phyloP scores from a whole-genome alignment of 495 filamentous ascomycete genomes.

The Thermothielavioides terrestris region DNA sequence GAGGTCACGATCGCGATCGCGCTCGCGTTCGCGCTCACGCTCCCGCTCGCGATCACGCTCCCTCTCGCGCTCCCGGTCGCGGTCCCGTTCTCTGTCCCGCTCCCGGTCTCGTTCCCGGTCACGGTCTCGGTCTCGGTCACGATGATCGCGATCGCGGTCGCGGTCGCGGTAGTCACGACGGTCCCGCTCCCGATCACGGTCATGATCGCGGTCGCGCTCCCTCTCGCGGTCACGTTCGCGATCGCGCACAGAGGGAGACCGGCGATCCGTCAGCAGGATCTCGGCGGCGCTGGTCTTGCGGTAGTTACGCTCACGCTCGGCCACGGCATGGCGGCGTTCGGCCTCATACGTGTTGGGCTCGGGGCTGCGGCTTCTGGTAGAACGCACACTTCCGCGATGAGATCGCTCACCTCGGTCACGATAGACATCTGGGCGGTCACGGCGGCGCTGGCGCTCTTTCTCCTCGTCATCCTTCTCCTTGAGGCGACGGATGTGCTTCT shows the following conservation, averaged over 20 bases:
- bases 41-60: conserved; percentile 31
- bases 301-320: conserved; percentile 79
- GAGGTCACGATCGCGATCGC: conserved; percentile 32
- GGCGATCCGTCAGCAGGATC: conserved; percentile 46
- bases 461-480: conserved; percentile 91
- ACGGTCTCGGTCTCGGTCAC: conserved; percentile 31
- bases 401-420: conserved; percentile 52
- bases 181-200: conserved; percentile 39
- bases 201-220: conserved; percentile 37
- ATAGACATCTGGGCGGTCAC: conserved; percentile 49
- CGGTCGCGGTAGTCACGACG: conserved; percentile 26
- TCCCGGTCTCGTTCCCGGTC: conserved; percentile 31
- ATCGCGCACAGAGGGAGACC: conserved; percentile 39
- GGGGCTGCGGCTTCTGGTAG: conserved; percentile 50
- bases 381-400: conserved; percentile 48
- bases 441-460: conserved; percentile 57
- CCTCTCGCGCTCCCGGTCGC: conserved; percentile 33
- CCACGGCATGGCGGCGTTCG: conserved; percentile 76
- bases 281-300: conserved; percentile 66
- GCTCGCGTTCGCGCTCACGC: conserved; percentile 10
- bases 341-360: conserved; percentile 84
- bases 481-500: conserved; percentile 82
- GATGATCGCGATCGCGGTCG: conserved; percentile 22
- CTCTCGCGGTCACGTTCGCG: conserved; percentile 50
- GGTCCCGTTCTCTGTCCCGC: conserved; percentile 31